Conservation (phyloP, 148 eudicot species). For the Camellia granthamiana region DNA sequence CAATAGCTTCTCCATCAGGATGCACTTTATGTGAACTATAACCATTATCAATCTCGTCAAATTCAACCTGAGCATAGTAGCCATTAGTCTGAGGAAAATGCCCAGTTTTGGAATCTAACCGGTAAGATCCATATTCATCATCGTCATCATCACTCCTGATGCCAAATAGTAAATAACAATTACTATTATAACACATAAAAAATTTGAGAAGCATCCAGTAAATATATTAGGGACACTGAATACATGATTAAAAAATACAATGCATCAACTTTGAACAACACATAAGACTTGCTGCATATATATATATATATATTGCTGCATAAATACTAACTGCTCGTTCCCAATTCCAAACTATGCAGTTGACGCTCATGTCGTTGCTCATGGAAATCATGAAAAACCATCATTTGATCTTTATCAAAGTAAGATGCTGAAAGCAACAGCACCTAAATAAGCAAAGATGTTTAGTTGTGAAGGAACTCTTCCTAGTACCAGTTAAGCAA, state of each 20-base stretch:
- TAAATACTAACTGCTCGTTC: neutral
- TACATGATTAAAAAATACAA: neutral
- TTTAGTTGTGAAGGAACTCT: neutral
- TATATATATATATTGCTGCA: neutral
- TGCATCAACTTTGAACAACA: neutral
- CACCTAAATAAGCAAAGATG: neutral
- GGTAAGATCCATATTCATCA: constrained; percentile 53
- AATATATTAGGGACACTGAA: neutral
- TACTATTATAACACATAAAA: neutral
- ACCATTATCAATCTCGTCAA: constrained; percentile 39
- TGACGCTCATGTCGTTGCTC: neutral
- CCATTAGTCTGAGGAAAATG: constrained; percentile 45
- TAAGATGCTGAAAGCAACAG: constrained; percentile 2
- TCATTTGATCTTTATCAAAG: neutral
- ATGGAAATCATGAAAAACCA: neutral
- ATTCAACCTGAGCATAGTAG: constrained; percentile 40
- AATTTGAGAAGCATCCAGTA: neutral
- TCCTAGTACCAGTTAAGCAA: neutral
- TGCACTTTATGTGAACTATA: constrained; percentile 46
- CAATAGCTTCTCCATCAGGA: constrained; percentile 52
- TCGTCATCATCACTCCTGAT: constrained; percentile 69
- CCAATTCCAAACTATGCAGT: neutral
- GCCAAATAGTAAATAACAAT: constrained; percentile 21
- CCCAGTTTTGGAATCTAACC: constrained; percentile 33
- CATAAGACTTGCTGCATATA: neutral